Evolutionary conservation across 495 filamentous ascomycete species (phyloP).

Genomic region (Xylaria telfairii): DNA sequence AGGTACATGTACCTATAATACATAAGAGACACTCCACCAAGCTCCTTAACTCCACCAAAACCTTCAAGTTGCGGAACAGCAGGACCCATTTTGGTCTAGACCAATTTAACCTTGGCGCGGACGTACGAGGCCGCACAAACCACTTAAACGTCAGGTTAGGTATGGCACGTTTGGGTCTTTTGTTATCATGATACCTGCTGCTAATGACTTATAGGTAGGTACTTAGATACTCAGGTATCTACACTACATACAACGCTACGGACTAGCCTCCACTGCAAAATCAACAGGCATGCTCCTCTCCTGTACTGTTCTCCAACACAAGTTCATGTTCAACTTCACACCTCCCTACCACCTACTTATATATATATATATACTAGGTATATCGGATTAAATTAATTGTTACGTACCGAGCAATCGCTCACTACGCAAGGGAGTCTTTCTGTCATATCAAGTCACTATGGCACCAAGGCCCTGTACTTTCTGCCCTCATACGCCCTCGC

Average conservation of each 20-base stretch:
- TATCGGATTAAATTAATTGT: too few species aligned
- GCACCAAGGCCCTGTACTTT: not conserved
- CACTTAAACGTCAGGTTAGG: conserved; percentile 6
- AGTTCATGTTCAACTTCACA: not conserved
- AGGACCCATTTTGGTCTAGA: conserved; percentile 23
- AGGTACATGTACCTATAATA: not conserved
- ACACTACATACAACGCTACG: not conserved
- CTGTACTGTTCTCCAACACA: too few species aligned
- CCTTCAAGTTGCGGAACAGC: conserved; percentile 6
- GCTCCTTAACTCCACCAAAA: not conserved
- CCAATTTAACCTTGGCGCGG: conserved; percentile 8
- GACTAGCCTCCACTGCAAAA: not conserved
- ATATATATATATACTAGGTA: too few species aligned
- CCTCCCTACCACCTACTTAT: too few species aligned
- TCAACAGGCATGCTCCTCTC: too few species aligned
- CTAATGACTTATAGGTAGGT: not conserved
- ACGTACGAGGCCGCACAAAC: conserved; percentile 9
- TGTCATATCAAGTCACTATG: not conserved
- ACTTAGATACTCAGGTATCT: not conserved
- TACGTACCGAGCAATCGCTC: too few species aligned
- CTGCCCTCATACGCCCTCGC: not conserved
- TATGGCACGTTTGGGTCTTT: conserved; percentile 1
- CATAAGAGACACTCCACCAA: not conserved
- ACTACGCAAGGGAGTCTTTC: not conserved
- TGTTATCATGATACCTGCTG: too few species aligned